Percentiles rank a stretch among this genome's conserved stretches.
Conservation (phyloP, 2,329 filamentous ascomycete species). For the Clonostachys sp. region DNA sequence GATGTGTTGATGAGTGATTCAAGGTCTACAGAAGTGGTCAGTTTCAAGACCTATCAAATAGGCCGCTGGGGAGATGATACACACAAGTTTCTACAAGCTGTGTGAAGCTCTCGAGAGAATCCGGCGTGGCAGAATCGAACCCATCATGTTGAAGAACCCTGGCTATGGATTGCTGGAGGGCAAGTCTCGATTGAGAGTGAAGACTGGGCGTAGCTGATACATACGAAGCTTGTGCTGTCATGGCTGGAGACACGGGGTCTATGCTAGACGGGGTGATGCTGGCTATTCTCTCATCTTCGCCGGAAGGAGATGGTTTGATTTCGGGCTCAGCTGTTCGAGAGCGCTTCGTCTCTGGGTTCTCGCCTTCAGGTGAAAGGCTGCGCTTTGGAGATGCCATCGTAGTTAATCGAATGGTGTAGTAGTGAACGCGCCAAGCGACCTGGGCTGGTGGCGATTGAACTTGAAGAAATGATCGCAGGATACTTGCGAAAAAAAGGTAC, state of each 20-base stretch:
- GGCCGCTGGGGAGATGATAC: conserved; percentile 11
- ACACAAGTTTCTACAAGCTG: conserved; percentile 52
- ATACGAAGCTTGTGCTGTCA: not conserved
- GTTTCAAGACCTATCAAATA: not conserved
- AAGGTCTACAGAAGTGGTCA: conserved; percentile 33
- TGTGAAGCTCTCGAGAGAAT: conserved; percentile 56
- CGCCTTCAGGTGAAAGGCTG: conserved; percentile 20
- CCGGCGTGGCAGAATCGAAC: conserved; percentile 47
- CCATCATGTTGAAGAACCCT: conserved; percentile 53
- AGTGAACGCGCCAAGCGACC: no score
- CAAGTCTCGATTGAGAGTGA: conserved; percentile 22
- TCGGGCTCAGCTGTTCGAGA: conserved; percentile 5
- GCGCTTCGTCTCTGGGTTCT: conserved; percentile 22
- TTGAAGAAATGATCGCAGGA: no score
- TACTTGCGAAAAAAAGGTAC: no score
- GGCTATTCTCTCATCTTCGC: no score
- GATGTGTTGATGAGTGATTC: conserved; percentile 41
- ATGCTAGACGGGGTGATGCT: no score
- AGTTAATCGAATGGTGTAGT: no score
- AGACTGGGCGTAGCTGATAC: conserved; percentile 17
- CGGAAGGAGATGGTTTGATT: no score
- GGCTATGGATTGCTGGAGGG: conserved; percentile 50
- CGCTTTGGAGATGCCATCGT: conserved; percentile 25
- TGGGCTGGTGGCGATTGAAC: no score
- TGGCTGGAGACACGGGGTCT: no score